phyloP scores from a whole-genome alignment of 371 early-diverging fungal species.

The Mucor velutinosus region DNA sequence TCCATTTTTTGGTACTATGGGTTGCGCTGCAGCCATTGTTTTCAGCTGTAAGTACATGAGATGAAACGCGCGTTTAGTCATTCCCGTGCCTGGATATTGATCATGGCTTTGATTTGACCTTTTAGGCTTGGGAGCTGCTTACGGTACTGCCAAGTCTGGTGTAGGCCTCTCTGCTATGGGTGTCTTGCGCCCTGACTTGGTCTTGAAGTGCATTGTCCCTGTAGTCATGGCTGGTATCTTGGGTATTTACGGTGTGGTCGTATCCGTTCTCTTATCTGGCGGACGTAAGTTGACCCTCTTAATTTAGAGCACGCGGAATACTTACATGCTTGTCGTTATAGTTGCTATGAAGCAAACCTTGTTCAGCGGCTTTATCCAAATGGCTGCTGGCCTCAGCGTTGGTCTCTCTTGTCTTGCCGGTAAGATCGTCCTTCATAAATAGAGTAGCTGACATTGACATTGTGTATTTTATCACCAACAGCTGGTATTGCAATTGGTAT shows the following conservation, averaged over 20 bases:
- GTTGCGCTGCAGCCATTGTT: slow-evolving; percentile 93
- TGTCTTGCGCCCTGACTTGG: slow-evolving; percentile 92
- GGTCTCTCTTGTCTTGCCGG: slow-evolving; percentile 90
- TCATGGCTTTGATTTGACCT: neutral
- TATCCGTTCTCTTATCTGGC: slow-evolving; percentile 86
- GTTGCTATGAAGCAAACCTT: slow-evolving; percentile 60
- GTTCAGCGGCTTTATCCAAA: slow-evolving; percentile 85
- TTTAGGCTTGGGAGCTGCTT: slow-evolving; percentile 91
- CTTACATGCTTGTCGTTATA: slow-evolving; percentile 9
- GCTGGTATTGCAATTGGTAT: slow-evolving; percentile 98
- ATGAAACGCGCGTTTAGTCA: slow-evolving; percentile 9
- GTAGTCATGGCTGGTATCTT: slow-evolving; percentile 99
- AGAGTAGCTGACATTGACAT: neutral
- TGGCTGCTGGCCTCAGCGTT: slow-evolving; percentile 93
- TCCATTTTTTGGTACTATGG: slow-evolving; percentile 97
- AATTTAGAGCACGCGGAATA: neutral
- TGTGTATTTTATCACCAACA: neutral
- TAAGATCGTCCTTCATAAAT: too few relatives aligned
- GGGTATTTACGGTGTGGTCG: slow-evolving; percentile 96
- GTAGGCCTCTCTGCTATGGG: slow-evolving; percentile 96
- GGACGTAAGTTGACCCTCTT: slow-evolving; percentile 61
- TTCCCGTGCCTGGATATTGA: neutral
- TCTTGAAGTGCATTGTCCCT: slow-evolving; percentile 92
- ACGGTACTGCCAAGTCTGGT: slow-evolving; percentile 98
- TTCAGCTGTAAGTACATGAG: slow-evolving; percentile 86